Evolutionary conservation across 495 filamentous ascomycete genomes (phyloP).

Genomic region (Rhypophila decipiens): DNA sequence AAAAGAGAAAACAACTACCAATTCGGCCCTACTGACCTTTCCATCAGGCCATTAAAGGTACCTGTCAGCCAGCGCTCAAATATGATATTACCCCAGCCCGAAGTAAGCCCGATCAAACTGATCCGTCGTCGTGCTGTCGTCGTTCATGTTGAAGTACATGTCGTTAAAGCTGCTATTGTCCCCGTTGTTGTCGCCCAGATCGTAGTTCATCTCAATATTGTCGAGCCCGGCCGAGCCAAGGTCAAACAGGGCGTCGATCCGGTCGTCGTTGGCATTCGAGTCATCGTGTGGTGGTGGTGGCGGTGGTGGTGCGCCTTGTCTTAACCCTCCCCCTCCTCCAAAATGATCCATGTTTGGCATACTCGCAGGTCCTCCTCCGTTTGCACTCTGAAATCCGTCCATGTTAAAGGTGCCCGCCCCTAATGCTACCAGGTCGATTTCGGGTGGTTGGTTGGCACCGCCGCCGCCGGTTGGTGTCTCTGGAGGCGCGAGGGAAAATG

Average conservation of each 20-base stretch:
- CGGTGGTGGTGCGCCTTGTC: too few species aligned
- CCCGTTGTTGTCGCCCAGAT: slow-evolving; percentile 26
- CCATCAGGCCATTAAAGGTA: too few species aligned
- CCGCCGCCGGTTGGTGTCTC: slow-evolving; percentile 13
- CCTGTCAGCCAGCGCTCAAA: too few species aligned
- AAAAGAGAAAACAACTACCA: too few species aligned
- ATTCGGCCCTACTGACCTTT: too few species aligned
- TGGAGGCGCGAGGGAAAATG: slow-evolving; percentile 35
- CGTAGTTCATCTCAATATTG: slow-evolving; percentile 31
- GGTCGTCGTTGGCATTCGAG: slow-evolving; percentile 20
- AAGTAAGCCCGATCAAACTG: slow-evolving; percentile 32
- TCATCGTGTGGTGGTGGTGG: too few species aligned
- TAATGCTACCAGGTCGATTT: slow-evolving; percentile 4
- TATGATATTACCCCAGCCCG: too few species aligned
- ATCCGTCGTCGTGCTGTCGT: slow-evolving; percentile 23
- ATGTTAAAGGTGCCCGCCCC: slow-evolving; percentile 3
- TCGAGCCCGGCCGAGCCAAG: slow-evolving; percentile 23
- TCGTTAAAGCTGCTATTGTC: slow-evolving; percentile 34
- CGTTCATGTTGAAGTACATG: slow-evolving; percentile 26
- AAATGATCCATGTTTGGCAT: slow-evolving; percentile 12
- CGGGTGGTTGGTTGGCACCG: slow-evolving; percentile 1
- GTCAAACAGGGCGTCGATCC: slow-evolving; percentile 35
- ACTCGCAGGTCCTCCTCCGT: slow-evolving; percentile 5
- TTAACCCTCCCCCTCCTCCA: too few species aligned
- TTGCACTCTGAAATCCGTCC: slow-evolving; percentile 6